Evolutionary conservation across 306 rosid species (phyloP).

Genomic region (Sindora glabra): DNA sequence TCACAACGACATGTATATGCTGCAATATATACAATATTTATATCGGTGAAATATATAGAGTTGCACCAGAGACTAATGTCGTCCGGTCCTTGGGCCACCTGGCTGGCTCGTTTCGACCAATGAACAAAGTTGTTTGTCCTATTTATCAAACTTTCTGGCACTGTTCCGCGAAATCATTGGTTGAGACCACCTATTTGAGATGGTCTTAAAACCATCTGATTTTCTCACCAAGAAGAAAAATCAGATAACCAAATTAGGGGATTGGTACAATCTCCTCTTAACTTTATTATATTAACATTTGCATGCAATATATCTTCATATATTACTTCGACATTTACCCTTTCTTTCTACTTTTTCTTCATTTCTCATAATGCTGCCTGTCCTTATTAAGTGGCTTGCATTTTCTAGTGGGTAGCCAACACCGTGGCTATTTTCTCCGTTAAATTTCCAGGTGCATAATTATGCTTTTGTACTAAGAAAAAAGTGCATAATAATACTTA

Average conservation of each 20-base stretch:
- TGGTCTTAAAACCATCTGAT: slow-evolving; percentile 31
- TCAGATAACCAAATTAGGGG: too few relatives aligned
- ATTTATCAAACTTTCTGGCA: background rate
- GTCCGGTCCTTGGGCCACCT: slow-evolving; percentile 14
- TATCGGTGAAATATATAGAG: too few relatives aligned
- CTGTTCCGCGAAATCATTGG: slow-evolving; percentile 29
- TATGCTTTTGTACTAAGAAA: slow-evolving; percentile 26
- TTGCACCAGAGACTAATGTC: background rate
- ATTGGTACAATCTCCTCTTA: too few relatives aligned
- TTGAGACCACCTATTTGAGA: slow-evolving; percentile 15
- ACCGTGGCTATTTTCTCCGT: slow-evolving; percentile 20
- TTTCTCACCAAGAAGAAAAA: background rate
- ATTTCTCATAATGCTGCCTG: slow-evolving; percentile 43
- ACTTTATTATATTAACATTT: too few relatives aligned
- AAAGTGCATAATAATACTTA: slow-evolving; percentile 14
- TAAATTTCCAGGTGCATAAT: slow-evolving; percentile 32
- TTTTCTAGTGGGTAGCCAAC: slow-evolving; percentile 17
- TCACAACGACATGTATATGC: too few relatives aligned
- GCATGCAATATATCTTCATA: background rate
- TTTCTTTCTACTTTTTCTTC: slow-evolving; percentile 14
- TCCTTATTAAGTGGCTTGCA: slow-evolving; percentile 34
- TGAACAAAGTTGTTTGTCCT: background rate
- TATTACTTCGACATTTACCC: background rate
- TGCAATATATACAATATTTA: too few relatives aligned
- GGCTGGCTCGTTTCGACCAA: slow-evolving; percentile 9